Conservation (phyloP, 139 green algal species). For the Nannochloris sp. region DNA sequence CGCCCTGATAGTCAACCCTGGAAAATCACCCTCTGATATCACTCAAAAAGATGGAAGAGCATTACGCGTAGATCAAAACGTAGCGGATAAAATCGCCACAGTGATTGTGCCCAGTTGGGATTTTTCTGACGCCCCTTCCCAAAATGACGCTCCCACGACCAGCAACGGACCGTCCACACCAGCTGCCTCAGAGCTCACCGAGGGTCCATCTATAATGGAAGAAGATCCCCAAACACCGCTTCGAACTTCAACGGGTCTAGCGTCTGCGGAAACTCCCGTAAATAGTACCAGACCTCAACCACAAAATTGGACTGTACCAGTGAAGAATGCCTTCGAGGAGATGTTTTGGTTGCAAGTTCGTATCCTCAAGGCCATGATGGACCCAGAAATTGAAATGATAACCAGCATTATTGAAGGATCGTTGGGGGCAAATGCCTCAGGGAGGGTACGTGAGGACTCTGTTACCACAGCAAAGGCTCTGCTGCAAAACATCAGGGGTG, state of each 20-base stretch:
- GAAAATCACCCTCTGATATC: neutral
- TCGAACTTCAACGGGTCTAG: neutral
- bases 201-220: neutral
- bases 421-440: too few species aligned
- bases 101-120: neutral
- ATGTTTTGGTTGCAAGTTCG: neutral
- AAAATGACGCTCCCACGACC: neutral
- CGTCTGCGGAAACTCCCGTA: neutral
- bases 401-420: neutral
- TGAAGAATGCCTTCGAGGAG: neutral
- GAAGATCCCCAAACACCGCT: neutral
- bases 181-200: neutral
- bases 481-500: too few species aligned
- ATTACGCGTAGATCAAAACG: neutral
- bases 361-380: neutral
- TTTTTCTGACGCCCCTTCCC: neutral
- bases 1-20: neutral
- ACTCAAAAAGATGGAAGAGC: slow-evolving; percentile 1
- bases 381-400: neutral
- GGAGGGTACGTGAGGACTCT: too few species aligned
- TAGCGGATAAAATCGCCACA: neutral
- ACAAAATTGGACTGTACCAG: neutral
- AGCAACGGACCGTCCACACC: neutral
- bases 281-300: neutral
- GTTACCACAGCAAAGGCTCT: too few species aligned